Percentiles rank a stretch among this genome's conserved stretches.
These are phyloP conservation scores for Backusella tarrabulga DNA, from an alignment of 192 early-diverging fungal genomes.

Conservation along the genomic window DNA sequence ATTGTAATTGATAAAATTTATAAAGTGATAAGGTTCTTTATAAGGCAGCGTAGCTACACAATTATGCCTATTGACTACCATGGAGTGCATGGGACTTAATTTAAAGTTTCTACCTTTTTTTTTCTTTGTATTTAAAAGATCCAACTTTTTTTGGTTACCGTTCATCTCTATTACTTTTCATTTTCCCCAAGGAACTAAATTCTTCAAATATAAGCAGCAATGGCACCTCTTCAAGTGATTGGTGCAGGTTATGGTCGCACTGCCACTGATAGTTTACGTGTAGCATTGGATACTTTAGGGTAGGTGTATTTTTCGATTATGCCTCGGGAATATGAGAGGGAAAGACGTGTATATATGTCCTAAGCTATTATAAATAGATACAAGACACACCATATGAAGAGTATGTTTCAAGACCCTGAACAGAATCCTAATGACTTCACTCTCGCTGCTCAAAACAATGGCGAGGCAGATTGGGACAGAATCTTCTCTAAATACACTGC, in stretches of 20 bases:
- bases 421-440: not conserved
- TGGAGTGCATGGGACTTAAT: not conserved
- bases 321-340: not conserved
- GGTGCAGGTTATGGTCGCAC: conserved; percentile 24
- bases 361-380: not conserved
- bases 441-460: not conserved
- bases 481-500: conserved; percentile 14
- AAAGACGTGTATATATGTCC: too few relatives aligned
- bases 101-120: not conserved
- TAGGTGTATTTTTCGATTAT: not conserved
- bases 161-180: not conserved
- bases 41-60: too few relatives aligned
- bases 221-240: conserved; percentile 22
- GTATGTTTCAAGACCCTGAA: not conserved
- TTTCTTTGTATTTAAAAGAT: not conserved
- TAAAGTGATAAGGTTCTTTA: too few relatives aligned
- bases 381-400: not conserved
- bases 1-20: too few relatives aligned
- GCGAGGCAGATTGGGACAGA: conserved; percentile 17
- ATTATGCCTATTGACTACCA: too few relatives aligned
- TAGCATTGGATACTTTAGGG: conserved; percentile 20
- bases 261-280: conserved; percentile 18
- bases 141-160: not conserved
- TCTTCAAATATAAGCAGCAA: not conserved
- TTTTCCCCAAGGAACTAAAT: too few relatives aligned